phyloP scores from a whole-genome alignment of 495 filamentous ascomycete genomes.

The Hyaloscypha variabilis region DNA sequence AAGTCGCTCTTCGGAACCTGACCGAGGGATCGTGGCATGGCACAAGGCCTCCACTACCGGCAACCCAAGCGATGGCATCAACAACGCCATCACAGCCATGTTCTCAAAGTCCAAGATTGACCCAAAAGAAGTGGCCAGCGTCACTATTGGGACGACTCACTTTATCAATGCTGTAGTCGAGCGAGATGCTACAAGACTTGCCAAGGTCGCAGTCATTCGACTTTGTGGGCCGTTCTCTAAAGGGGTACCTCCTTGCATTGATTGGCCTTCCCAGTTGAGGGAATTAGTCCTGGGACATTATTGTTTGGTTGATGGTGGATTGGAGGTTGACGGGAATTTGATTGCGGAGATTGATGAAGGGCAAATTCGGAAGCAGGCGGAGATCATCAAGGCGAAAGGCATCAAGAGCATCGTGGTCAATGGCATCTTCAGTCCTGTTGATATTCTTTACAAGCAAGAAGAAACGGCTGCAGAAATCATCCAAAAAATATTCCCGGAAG shows the following conservation, averaged over 20 bases:
- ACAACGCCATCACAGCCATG: constrained; percentile 47
- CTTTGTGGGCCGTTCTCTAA: constrained; percentile 43
- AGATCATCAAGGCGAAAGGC: constrained; percentile 34
- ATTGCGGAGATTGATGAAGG: constrained; percentile 33
- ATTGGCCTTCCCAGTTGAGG: constrained; percentile 39
- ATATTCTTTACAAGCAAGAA: constrained; percentile 32
- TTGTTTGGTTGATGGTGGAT: constrained; percentile 39
- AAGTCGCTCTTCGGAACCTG: constrained; percentile 33
- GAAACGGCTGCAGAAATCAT: constrained; percentile 21
- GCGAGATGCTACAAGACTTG: constrained; percentile 42
- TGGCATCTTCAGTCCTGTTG: constrained; percentile 40
- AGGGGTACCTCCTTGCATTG: constrained; percentile 47
- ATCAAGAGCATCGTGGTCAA: constrained; percentile 37
- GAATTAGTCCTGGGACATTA: constrained; percentile 36
- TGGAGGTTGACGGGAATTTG: constrained; percentile 41
- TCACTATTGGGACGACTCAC: constrained; percentile 43
- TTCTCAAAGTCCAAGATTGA: constrained; percentile 42
- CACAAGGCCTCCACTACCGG: constrained; percentile 59
- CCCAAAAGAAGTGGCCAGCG: constrained; percentile 48
- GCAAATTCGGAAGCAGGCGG: constrained; percentile 32
- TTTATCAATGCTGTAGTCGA: constrained; percentile 55
- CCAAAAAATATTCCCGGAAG: constrained; percentile 10
- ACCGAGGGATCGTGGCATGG: constrained; percentile 52
- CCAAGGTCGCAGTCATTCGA: constrained; percentile 48
- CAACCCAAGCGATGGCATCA: constrained; percentile 57